Evolutionary conservation across 148 eudicot genomes (phyloP).

Genomic region (Fagopyrum esculentum): DNA sequence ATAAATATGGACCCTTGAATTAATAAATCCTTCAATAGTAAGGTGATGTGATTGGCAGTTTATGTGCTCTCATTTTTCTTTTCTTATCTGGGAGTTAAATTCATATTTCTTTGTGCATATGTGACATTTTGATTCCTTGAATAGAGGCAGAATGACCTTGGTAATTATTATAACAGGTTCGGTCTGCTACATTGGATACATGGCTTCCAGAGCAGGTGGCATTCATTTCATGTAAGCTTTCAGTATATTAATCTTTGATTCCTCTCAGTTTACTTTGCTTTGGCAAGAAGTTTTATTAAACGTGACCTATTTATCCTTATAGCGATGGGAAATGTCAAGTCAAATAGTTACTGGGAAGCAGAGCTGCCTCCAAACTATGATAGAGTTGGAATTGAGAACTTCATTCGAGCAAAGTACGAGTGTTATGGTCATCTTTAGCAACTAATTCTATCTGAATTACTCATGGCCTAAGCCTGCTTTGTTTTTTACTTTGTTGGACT

Average conservation of each 20-base stretch:
- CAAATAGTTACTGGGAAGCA: constrained; percentile 97
- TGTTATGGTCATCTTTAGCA: constrained; percentile 12
- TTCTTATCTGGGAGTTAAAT: background rate
- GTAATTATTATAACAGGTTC: constrained; percentile 51
- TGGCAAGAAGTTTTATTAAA: constrained; percentile 10
- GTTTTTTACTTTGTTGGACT: background rate
- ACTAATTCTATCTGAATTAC: background rate
- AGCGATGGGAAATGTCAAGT: constrained; percentile 94
- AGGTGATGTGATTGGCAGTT: background rate
- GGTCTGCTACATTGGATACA: constrained; percentile 99
- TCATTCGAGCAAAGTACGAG: constrained; percentile 93
- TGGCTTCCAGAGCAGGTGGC: constrained; percentile 99
- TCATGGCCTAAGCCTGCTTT: background rate
- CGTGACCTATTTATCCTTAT: constrained; percentile 18
- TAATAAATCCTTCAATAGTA: constrained; percentile 1
- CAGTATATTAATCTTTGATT: constrained; percentile 5
- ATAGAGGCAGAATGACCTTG: background rate
- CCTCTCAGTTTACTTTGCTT: constrained; percentile 6
- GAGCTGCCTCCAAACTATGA: constrained; percentile 96
- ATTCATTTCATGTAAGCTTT: constrained; percentile 80
- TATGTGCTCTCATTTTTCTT: background rate
- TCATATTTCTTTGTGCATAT: background rate
- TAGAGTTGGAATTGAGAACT: constrained; percentile 97
- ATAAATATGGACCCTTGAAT: background rate
- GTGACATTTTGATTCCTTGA: background rate